Base-by-base conservation (phyloP, 2,329 filamentous ascomycete genomes). In the Colletotrichum musae region DNA sequence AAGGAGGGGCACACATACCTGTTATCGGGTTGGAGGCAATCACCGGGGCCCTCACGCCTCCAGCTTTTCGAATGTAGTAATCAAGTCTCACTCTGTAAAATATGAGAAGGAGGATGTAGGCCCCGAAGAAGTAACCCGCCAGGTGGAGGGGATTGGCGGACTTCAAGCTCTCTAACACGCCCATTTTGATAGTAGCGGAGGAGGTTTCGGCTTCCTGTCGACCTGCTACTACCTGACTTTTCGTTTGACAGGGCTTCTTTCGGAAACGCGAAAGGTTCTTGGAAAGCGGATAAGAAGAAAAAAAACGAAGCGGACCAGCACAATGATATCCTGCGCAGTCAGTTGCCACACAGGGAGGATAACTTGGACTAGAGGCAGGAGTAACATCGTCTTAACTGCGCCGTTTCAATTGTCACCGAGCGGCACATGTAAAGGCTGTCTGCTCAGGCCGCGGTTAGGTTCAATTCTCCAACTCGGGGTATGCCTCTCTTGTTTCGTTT, bases 11-110 rank as follows among this genome's bases (percentile, higher is more conserved):
- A 10, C 39, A 18, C 21, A 26, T 63, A 72, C 70, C 56, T 65
- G 70, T 69, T n/a, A 72, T 53, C 12, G 70, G 70, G 47, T 71
- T 72, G 47, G 68, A 71, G 9, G 64, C 61, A 47, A 72, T 56
- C 32, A 70, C 36, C 36, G 71, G 70, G 16, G 66, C 71, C 39
- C 71, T 64, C 4, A 72, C 68, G 28, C 70, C 67, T 15, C 67
- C 71, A 21, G 64, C 39, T 48, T 32, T 64, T 15, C 41, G 48
- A 26, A 70, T 68, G 13, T 53, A 6, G 43, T 68, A 68, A 7
- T 70, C 64, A 7, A 28, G 18, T 15, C 63, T 60, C 26, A 56
- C 43, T 39, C 62, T 60, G 39, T 57, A 70, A 28, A 61, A 61
- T 21, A 70, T 36, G 41, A 70, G 57, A 15, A 70, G 62, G 3